Conservation (phyloP, 2,329 filamentous ascomycete genomes). For the Trichoderma sp. region DNA sequence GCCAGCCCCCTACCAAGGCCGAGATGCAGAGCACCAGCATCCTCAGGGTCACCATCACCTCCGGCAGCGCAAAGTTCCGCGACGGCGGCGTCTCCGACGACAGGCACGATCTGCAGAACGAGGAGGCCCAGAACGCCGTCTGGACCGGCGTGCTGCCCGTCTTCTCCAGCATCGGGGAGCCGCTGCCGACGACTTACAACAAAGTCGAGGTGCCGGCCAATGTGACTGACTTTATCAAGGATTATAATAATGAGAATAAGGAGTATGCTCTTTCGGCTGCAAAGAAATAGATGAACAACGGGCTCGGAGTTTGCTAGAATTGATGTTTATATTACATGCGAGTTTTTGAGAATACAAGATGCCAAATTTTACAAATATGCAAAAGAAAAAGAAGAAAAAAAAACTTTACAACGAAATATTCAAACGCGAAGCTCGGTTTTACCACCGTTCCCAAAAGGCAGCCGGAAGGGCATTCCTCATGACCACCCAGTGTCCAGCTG, state of each 20-base stretch:
- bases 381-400: neutral
- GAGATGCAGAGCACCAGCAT: slow-evolving; percentile 76
- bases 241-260: slow-evolving; percentile 37
- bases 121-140: slow-evolving; percentile 38
- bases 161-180: slow-evolving; percentile 60
- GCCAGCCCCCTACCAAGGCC: slow-evolving; percentile 66
- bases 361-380: neutral
- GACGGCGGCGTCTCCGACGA: slow-evolving; percentile 60
- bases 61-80: slow-evolving; percentile 73
- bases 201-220: slow-evolving; percentile 60
- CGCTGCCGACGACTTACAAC: slow-evolving; percentile 59
- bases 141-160: slow-evolving; percentile 62
- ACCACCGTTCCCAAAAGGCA: slow-evolving; percentile 86
- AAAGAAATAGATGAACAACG: slow-evolving; percentile 13
- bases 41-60: slow-evolving; percentile 63
- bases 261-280: slow-evolving; percentile 29
- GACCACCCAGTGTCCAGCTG: slow-evolving; percentile 82
- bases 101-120: slow-evolving; percentile 45
- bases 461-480: slow-evolving; percentile 82
- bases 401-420: neutral
- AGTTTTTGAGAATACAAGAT: neutral
- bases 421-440: neutral
- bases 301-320: neutral
- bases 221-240: slow-evolving; percentile 45
- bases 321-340: neutral